A percentile compares a stretch with the other conserved stretches of the same genome.
These are phyloP conservation scores for Lignosus rhinocerotis DNA, from an alignment of 1,284 basidiomycete species.

Conservation along the genomic window DNA sequence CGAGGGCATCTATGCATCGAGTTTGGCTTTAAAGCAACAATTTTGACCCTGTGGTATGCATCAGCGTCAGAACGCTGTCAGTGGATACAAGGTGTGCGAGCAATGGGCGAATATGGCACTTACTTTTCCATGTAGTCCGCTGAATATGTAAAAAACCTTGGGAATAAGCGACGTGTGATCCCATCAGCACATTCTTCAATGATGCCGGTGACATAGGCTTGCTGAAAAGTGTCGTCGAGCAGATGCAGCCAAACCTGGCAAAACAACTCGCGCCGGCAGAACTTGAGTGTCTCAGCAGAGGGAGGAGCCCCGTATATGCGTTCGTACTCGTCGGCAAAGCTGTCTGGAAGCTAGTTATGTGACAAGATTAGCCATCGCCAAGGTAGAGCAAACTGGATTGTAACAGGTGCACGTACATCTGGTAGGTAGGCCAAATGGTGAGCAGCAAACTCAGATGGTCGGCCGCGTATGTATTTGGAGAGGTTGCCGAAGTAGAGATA, in stretches of 20 bases:
- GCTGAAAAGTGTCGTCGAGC: constrained; percentile 29
- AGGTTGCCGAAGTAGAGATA: constrained; percentile 21
- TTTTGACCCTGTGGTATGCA: constrained; percentile 13
- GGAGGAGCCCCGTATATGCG: background rate
- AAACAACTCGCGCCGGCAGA: constrained; percentile 29
- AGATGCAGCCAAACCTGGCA: constrained; percentile 25
- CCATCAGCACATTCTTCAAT: constrained; percentile 26
- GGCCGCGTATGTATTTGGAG: constrained; percentile 26
- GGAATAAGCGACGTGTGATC: constrained; percentile 18
- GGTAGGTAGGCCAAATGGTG: constrained; percentile 13
- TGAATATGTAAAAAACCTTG: constrained; percentile 22
- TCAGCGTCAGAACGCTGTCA: background rate
- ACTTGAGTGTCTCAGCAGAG: constrained; percentile 15
- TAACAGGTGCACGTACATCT: background rate
- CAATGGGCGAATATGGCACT: background rate
- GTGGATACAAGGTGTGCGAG: no score
- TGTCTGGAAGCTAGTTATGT: constrained; percentile 2
- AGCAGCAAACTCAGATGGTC: constrained; percentile 13
- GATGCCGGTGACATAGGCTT: constrained; percentile 30
- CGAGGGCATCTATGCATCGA: constrained; percentile 31
- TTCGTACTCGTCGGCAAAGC: constrained; percentile 2
- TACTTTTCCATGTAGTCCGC: constrained; percentile 36
- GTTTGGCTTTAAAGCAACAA: constrained; percentile 17
- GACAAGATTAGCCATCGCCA: background rate
- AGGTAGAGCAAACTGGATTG: background rate